Conservation (phyloP, 2,329 filamentous ascomycete genomes). For the Tolypocladium cylindrosporum region DNA sequence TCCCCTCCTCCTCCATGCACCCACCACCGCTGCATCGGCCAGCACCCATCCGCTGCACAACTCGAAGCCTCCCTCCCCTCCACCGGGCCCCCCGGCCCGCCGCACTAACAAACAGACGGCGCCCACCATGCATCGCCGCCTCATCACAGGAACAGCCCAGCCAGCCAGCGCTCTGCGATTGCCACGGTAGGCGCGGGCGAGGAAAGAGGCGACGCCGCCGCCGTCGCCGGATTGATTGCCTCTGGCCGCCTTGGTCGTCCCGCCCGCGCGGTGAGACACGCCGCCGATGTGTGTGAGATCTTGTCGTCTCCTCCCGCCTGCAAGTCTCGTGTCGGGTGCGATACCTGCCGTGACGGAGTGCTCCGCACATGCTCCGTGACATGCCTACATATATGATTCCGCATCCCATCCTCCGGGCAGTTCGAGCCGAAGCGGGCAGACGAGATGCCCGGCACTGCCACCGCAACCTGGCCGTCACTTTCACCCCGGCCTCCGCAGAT, state of each 20-base stretch:
- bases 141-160: not conserved
- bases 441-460: not conserved
- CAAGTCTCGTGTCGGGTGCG: not conserved
- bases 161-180: not conserved
- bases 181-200: not conserved
- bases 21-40: no score
- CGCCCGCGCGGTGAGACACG: not conserved
- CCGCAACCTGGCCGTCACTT: not conserved
- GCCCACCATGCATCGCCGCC: not conserved
- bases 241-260: no score
- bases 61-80: not conserved
- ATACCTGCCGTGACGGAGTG: not conserved
- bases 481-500: no score
- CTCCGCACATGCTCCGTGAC: no score
- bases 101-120: not conserved
- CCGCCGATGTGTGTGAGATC: not conserved
- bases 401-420: no score
- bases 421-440: not conserved
- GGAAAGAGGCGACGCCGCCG: no score
- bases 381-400: no score
- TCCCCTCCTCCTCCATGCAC: no score
- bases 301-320: not conserved
- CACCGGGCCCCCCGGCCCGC: not conserved
- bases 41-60: not conserved
- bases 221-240: no score